phyloP scores from a whole-genome alignment of 2,329 filamentous ascomycete genomes.

The Ophioceras dolichostomum region DNA sequence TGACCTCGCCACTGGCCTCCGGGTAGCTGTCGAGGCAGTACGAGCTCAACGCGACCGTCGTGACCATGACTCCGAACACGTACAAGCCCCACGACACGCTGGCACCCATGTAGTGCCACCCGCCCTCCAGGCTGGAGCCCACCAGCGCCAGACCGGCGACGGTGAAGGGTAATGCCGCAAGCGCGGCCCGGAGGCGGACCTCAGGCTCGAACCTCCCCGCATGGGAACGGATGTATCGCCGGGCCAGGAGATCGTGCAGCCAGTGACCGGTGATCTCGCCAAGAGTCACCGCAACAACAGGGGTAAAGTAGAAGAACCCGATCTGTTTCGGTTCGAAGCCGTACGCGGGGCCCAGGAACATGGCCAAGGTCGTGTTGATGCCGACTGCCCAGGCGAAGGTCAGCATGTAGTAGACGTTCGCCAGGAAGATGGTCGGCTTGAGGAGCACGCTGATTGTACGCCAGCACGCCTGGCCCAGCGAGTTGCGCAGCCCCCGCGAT shows the following conservation, averaged over 20 bases:
- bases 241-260: constrained; percentile 38
- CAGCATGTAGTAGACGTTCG: constrained; percentile 21
- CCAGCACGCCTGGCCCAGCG: constrained; percentile 24
- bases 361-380: constrained; percentile 42
- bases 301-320: constrained; percentile 46
- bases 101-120: constrained; percentile 39
- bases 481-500: constrained; percentile 23
- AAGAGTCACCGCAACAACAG: constrained; percentile 38
- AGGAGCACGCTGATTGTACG: constrained; percentile 23
- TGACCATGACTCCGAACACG: constrained; percentile 42
- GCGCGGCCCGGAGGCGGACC: constrained; percentile 35
- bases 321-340: constrained; percentile 35
- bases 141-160: constrained; percentile 35
- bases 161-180: constrained; percentile 34
- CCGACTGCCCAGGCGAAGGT: constrained; percentile 39
- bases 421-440: constrained; percentile 24
- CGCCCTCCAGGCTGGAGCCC: constrained; percentile 35
- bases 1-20: constrained; percentile 39
- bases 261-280: constrained; percentile 43
- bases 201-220: constrained; percentile 44
- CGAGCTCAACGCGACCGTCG: constrained; percentile 35
- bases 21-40: constrained; percentile 44
- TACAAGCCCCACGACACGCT: constrained; percentile 39
- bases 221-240: constrained; percentile 29
- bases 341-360: constrained; percentile 37